A percentile compares a stretch with the other conserved stretches of the same genome.
Evolutionary conservation across 306 rosid species (phyloP).

Genomic region (Corylus heterophylla): DNA sequence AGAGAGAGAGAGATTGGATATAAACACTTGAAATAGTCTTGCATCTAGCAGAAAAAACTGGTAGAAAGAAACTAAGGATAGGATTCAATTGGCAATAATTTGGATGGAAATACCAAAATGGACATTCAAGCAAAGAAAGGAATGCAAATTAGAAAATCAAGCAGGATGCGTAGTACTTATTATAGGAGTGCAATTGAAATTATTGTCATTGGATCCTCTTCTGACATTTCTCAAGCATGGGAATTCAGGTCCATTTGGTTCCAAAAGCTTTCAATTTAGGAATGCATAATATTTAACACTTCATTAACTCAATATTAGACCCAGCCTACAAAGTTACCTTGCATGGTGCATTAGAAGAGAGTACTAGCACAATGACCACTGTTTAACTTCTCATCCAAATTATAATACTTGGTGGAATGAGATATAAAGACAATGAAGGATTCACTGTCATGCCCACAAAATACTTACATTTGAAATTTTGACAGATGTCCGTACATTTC

Average conservation of each 20-base stretch:
- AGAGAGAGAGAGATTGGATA: neutral
- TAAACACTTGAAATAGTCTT: neutral
- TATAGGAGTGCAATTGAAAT: neutral
- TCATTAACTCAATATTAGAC: neutral
- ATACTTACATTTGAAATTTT: conserved; percentile 91
- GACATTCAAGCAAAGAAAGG: neutral
- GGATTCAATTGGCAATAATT: neutral
- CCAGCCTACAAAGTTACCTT: neutral
- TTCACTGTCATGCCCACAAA: conserved; percentile 12
- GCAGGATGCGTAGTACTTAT: neutral
- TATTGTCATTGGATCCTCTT: neutral
- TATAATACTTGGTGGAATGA: conserved; percentile 1
- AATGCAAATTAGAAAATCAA: neutral
- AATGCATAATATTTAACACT: neutral
- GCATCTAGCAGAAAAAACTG: neutral
- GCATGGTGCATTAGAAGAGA: neutral
- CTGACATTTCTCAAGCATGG: neutral
- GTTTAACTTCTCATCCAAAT: conserved; percentile 5
- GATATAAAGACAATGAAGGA: neutral
- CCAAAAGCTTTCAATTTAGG: neutral
- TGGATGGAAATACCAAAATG: neutral
- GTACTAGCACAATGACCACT: conserved; percentile 1
- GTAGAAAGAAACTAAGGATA: neutral
- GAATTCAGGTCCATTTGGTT: neutral
- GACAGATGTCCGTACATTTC: conserved; percentile 67